Evolutionary conservation across 257 asterid genomes (phyloP), one percentile per base, ranked within the genome.

Genomic region (Petrea volubilis): DNA sequence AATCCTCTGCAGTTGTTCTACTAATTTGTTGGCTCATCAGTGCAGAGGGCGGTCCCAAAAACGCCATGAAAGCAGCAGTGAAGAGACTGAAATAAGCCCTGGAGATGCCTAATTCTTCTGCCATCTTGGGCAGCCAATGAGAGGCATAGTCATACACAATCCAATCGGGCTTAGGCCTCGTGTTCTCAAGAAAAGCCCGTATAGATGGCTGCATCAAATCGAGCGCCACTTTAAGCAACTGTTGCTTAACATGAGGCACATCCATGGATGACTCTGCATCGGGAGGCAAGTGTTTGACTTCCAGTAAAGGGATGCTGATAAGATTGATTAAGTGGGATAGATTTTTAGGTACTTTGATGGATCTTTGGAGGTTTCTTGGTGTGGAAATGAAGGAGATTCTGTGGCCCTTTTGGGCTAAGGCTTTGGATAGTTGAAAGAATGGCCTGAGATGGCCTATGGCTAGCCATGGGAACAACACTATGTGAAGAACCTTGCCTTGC

Each of bases 381-480:
- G 93, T 87, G 23, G 98, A 90, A 60, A 93, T 73, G 87, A 88
- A 88, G 25, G 98, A 85, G 17, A 93, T 71, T 29, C 44, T 77
- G 27, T 90, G 98, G 27, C 98, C 98, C 13, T 68, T 81, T 68
- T 58, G 70, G 20, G 98, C 96, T 59, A 93, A 77, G 81, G 59
- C 66, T 74, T 72, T 81, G 14, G 96, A 87, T 20, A 93, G 81
- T 36, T 74, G 66, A 36, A 82, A 71, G 70, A 90, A 93, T 15
- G 98, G 98, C 58, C 81, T 82, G 31, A 93, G 83, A 69, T 93
- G 98, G 61, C 98, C 97, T 76, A 88, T 81, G 76, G 97, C 97
- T 40, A 93, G 78, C 98, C 97, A 90, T 75, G 98, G 98, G 62
- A 93, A 87, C 95, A 93, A 78, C 55, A 90, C 96, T 44, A 90